Conservation (phyloP, 75 land plant species). For the Selaginella moellendorffii region DNA sequence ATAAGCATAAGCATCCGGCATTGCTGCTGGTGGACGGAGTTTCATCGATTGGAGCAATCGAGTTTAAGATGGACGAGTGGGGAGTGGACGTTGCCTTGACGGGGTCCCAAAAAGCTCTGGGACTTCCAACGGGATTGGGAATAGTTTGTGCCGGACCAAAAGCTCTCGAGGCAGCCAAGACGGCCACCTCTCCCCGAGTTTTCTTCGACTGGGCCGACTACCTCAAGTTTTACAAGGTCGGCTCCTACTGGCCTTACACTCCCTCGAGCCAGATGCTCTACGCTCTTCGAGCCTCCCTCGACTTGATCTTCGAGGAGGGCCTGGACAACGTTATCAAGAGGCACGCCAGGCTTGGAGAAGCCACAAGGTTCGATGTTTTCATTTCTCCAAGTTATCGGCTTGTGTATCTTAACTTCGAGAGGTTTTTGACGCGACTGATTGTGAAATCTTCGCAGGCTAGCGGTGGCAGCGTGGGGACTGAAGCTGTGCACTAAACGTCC, state of each 20-base stretch:
- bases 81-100: constrained; percentile 83
- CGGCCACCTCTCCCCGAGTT: constrained; percentile 61
- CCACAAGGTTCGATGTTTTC: constrained; percentile 47
- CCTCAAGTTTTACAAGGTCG: constrained; percentile 66
- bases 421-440: too few relatives aligned
- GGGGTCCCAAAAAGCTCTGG: constrained; percentile 90
- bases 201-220: constrained; percentile 96
- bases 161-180: constrained; percentile 72
- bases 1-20: constrained; percentile 41
- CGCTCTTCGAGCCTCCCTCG: constrained; percentile 73
- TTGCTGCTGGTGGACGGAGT: constrained; percentile 81
- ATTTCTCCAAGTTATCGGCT: background rate
- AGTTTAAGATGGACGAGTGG: constrained; percentile 97
- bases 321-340: constrained; percentile 77
- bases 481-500: constrained; percentile 71
- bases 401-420: too few relatives aligned
- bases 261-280: constrained; percentile 85
- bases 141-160: constrained; percentile 88
- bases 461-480: constrained; percentile 91
- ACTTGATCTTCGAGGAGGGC: constrained; percentile 82
- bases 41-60: constrained; percentile 81
- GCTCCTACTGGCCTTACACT: constrained; percentile 88
- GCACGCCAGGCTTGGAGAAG: constrained; percentile 59
- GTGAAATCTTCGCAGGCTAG: constrained; percentile 37
- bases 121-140: constrained; percentile 82